Conservation (phyloP, 208 protist genomes). For the Acanthamoeba royreba region DNA sequence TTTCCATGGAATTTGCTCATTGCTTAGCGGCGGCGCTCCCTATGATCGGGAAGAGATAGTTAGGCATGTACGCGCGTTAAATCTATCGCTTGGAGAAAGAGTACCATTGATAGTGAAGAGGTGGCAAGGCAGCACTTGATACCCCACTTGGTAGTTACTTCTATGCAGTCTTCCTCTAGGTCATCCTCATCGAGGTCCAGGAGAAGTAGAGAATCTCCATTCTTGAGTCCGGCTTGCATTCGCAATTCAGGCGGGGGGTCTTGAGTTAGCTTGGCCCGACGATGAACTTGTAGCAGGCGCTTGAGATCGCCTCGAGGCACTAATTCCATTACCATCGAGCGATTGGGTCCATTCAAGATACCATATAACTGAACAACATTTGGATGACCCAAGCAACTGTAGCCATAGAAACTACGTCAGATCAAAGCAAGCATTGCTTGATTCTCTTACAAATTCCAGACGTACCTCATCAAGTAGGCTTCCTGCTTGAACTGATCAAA, state of each 20-base stretch:
- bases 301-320: slow-evolving; percentile 49
- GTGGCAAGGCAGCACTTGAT: background rate
- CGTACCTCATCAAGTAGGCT: slow-evolving; percentile 51
- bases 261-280: too few relatives aligned
- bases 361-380: slow-evolving; percentile 54
- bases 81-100: too few relatives aligned
- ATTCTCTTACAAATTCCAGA: too few relatives aligned
- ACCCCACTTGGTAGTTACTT: background rate
- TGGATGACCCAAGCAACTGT: slow-evolving; percentile 32
- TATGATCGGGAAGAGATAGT: too few relatives aligned
- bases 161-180: slow-evolving; percentile 39
- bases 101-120: too few relatives aligned
- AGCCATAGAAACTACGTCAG: too few relatives aligned
- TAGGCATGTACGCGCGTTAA: too few relatives aligned
- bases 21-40: too few relatives aligned
- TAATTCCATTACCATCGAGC: slow-evolving; percentile 65
- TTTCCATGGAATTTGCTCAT: too few relatives aligned
- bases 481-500: slow-evolving; percentile 56
- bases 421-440: too few relatives aligned
- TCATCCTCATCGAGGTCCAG: background rate
- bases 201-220: too few relatives aligned
- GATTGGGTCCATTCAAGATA: too few relatives aligned
- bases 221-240: background rate
- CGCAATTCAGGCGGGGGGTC: background rate
- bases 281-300: background rate